These are phyloP conservation scores for Colletotrichum sp. DNA, from an alignment of 2,329 filamentous ascomycete genomes.

Conservation along the genomic window DNA sequence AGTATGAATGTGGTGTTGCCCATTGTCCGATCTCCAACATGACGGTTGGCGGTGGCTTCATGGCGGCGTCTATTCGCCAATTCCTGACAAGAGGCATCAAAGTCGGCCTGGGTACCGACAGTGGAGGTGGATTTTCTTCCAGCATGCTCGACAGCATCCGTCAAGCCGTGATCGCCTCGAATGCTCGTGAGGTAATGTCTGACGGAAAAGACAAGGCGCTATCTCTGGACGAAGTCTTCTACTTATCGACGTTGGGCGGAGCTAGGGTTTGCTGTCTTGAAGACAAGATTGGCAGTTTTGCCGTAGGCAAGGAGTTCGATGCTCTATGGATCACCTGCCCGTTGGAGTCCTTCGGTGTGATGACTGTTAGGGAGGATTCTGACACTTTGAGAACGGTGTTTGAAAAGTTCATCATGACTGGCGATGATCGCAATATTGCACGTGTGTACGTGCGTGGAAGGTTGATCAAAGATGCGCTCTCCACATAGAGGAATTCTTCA, in stretches of 20 bases:
- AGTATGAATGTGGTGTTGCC: slow-evolving; percentile 61
- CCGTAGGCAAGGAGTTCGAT: slow-evolving; percentile 67
- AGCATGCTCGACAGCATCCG: slow-evolving; percentile 65
- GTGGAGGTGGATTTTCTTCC: slow-evolving; percentile 66
- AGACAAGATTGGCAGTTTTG: slow-evolving; percentile 60
- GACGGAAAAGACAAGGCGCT: slow-evolving; percentile 48
- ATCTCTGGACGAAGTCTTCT: slow-evolving; percentile 59
- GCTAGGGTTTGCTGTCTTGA: slow-evolving; percentile 62
- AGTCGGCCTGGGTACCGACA: slow-evolving; percentile 71
- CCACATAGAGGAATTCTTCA: not conserved
- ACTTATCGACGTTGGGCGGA: slow-evolving; percentile 66
- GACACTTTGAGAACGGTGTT: slow-evolving; percentile 54
- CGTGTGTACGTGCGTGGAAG: slow-evolving; percentile 58
- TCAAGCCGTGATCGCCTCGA: slow-evolving; percentile 61
- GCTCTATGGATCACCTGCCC: slow-evolving; percentile 54
- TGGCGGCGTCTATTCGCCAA: slow-evolving; percentile 64
- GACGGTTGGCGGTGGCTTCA: slow-evolving; percentile 65
- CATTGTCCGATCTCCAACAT: slow-evolving; percentile 72
- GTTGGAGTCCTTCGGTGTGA: slow-evolving; percentile 40
- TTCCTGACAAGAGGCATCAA: slow-evolving; percentile 64
- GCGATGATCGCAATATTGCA: slow-evolving; percentile 66
- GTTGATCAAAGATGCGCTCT: slow-evolving; percentile 15
- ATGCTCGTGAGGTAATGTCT: slow-evolving; percentile 48
- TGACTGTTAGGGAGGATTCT: slow-evolving; percentile 56
- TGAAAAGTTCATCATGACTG: slow-evolving; percentile 71